Evolutionary conservation across 2,329 filamentous ascomycete species (phyloP), one percentile per base, ranked within the genome.

Genomic region (Aspergillus cejpii): DNA sequence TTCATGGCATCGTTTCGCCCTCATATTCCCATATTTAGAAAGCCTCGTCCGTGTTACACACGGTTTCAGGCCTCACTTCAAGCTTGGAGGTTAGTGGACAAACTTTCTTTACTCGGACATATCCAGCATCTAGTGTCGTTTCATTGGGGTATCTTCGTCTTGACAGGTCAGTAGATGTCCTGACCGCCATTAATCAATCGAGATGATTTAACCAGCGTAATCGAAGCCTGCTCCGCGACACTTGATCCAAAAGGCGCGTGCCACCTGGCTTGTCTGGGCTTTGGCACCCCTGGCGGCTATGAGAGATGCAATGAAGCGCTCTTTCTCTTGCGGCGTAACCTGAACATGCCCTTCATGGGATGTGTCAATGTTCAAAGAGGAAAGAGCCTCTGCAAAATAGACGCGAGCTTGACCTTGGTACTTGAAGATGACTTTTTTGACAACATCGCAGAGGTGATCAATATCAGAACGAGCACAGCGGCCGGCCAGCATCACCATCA

Each of bases 391-490:
- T 20, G 55, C 52, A 10, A 72, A 54, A 49, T 67, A 58, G 10
- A 59, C 56, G 2, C 67, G 66, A 5, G 69, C 68, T 26, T 65
- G 51, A 28, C 61, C 64, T 44, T 64, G 65, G 37, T 71, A 64
- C 37, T 69, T 69, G 51, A 69, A 71, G 5, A 71, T 52, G 19
- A 67, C 60, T 37, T 61, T 64, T 41, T 67, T 63, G 27, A 74
- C 59, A 7, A 67, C 60, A 34, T 72, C 69, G 39, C 56, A 62
- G 8, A 73, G 61, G 48, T 63, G 66, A 5, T 66, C 62, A 12
- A 73, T 56, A 44, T 73, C 70, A 1, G 70, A 73, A 31, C 71
- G 63, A 10, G 71, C 68, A 44, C 70, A 73, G 36, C 57, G 60
- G 3, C 71, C 71, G 10, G 66, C 64, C 24, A 73, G 50, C 41